These are phyloP conservation scores for Capniomyces stellatus DNA, from an alignment of 371 early-diverging fungal genomes.

Conservation along the genomic window DNA sequence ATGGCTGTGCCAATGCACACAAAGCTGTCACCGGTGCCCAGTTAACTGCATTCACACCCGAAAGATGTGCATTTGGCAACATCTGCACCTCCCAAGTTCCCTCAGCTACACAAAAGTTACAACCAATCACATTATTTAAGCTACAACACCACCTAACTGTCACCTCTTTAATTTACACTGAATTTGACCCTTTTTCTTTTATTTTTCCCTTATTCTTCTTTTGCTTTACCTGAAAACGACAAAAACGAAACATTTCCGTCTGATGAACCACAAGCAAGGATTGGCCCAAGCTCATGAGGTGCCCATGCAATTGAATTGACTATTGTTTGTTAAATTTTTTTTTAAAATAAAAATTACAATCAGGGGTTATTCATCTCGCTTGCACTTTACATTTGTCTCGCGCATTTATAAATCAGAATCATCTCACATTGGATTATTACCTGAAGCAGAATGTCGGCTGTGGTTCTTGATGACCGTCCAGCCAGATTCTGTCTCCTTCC, in stretches of 20 bases:
- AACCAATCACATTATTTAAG: no score
- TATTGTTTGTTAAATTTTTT: constrained; percentile 12
- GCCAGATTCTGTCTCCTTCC: constrained; percentile 71
- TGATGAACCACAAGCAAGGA: constrained; percentile 87
- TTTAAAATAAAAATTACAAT: background rate
- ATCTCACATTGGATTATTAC: no score
- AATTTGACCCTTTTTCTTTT: no score
- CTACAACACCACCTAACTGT: no score
- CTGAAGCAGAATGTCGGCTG: constrained; percentile 49
- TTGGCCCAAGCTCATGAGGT: constrained; percentile 88
- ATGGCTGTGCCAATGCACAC: constrained; percentile 55
- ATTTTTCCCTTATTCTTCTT: no score
- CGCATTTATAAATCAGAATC: no score
- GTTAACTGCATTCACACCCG: constrained; percentile 83
- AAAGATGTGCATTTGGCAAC: constrained; percentile 70
- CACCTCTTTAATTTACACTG: no score
- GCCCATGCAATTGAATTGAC: constrained; percentile 95
- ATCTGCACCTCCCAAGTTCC: constrained; percentile 26
- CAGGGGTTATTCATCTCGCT: background rate
- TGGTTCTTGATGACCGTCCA: constrained; percentile 88
- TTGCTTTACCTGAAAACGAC: constrained; percentile 54
- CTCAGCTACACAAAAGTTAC: constrained; percentile 3
- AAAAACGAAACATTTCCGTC: constrained; percentile 85
- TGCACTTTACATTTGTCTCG: no score
- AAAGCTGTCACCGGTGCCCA: constrained; percentile 88